Evolutionary conservation across 2,329 filamentous ascomycete species (phyloP).

Genomic region (Exophiala sp.): DNA sequence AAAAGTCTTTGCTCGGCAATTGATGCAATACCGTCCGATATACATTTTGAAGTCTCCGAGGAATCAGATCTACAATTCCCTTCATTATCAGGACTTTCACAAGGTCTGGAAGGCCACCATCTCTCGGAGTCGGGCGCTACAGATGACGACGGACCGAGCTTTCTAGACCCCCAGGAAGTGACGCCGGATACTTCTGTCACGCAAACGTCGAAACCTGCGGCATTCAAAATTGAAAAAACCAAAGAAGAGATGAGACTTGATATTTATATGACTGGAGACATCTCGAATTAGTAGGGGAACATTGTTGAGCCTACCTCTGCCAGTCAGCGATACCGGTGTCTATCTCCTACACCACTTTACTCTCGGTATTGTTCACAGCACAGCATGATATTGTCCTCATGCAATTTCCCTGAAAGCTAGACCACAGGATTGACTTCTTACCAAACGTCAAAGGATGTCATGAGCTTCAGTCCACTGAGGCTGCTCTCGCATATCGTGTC

Average conservation of each 20-base stretch:
- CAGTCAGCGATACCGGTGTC: too few relatives aligned
- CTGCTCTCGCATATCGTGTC: too few relatives aligned
- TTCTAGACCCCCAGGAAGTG: conserved; percentile 1
- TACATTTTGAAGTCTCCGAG: conserved; percentile 12
- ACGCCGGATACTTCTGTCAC: conserved; percentile 12
- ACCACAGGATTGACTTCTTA: too few relatives aligned
- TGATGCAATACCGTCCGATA: conserved; percentile 23
- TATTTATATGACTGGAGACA: background rate
- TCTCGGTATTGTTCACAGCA: too few relatives aligned
- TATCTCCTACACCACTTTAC: too few relatives aligned
- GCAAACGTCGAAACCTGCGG: conserved; percentile 2
- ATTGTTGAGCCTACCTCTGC: too few relatives aligned
- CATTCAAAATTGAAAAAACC: conserved; percentile 12
- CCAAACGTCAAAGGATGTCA: too few relatives aligned
- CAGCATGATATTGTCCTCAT: too few relatives aligned
- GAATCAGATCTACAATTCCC: conserved; percentile 8
- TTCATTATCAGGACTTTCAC: conserved; percentile 7
- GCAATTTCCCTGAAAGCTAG: too few relatives aligned
- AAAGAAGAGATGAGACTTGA: conserved; percentile 10
- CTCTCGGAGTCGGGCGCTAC: conserved; percentile 7
- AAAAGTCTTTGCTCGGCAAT: conserved; percentile 39
- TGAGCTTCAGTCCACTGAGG: too few relatives aligned
- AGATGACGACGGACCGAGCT: conserved; percentile 1
- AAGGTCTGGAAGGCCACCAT: conserved; percentile 6
- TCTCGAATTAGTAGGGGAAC: too few relatives aligned